Base-by-base conservation (phyloP, 148 eudicot genomes). In the Dianthus caryophyllus region DNA sequence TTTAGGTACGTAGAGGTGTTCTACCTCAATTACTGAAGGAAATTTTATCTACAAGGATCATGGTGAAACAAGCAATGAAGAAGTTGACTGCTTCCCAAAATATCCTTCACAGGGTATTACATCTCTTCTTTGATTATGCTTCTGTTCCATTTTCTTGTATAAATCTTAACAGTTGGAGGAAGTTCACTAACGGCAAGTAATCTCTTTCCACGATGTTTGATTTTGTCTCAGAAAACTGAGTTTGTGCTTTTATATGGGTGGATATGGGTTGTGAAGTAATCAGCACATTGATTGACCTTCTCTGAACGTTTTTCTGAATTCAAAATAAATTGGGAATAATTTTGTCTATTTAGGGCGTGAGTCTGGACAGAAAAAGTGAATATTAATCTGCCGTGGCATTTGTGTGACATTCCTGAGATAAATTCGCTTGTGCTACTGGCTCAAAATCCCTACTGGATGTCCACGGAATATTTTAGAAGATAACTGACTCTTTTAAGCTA, bases 11-110 rank as follows among this genome's bases (percentile, higher is more conserved):
- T 46, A 84, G 81, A 84, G 98, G 98, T 54, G 67, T 94, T 75
- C 69, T 94, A 55, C 98, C 97, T 67, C 88, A 90, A 44, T 78
- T 94, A 53, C 78, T 94, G 66, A 96, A 90, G 68, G 98, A 94
- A 82, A 94, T 94, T 77, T 83, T 94, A 68, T 86, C 90, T 16
- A 94, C 98, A 53, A 84, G 98, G 72, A 84, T 94, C 55, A 88
- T 94, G 98, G 92, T 90, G 73, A 94, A 94, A 76, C 79, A 88
- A 78, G 90, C 96, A 52, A 94, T 94, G 90, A 94, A 94, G 76
- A 86, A 83, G 75, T 80, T 94, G 78, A 62, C 73, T 46, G 84
- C 90, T 73, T 82, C 88, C 30, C 85, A 90, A 75, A 68, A 78
- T 79, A 83, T 94, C 73, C 90, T 84, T 75, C 77, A 84, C 66